Base-by-base conservation (phyloP, 345 rosid genomes). In the Hirschfeldia incana region DNA sequence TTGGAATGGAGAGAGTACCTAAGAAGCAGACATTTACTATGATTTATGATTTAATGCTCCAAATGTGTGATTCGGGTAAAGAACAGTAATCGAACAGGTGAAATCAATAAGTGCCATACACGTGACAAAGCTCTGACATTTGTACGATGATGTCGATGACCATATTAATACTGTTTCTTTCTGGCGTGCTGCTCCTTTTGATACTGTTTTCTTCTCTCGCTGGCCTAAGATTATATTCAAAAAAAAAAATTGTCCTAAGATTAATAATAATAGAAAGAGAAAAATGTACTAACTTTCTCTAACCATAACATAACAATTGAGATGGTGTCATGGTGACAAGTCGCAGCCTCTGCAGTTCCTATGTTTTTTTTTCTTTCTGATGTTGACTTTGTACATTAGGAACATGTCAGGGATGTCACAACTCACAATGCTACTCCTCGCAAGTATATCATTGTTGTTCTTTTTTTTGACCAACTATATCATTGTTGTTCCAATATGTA, bases 71-170 rank as follows among this genome's bases (percentile, higher is more conserved):
- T 33, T 33, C 13, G 51, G 66, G 66, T 2, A 9, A 67, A 36
- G 16, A 67, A 67, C 61, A 57, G 68, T 67, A 21, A 44, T 46
- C 32, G 32, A 73, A 69, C 13, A 74, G 46, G 28, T 46, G 29
- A 53, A 6, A 39, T 72, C 42, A 59, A 44, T 63, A 58, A 80
- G 49, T 74, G 51, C 51, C 26, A 32, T 26, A 80, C 79, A 80
- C 83, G 72, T 80, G 34, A 64, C 8, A 55, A 62, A 64, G 57
- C 75, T 69, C 72, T 75, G 79, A 64, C 83, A 80, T 21, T 49
- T 53, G 79, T 80, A 75, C 76, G 83, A 80, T 80, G 83, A 64
- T 80, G 76, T 64, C 62, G 55, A 78, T n/a, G 72, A 51, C 36
- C 30, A 12, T 65, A 51, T 74, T 42, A 61, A 74, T 65, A 75